Evolutionary conservation across 176 grass and related monocot genomes (phyloP).

Genomic region (Metroxylon sagu): DNA sequence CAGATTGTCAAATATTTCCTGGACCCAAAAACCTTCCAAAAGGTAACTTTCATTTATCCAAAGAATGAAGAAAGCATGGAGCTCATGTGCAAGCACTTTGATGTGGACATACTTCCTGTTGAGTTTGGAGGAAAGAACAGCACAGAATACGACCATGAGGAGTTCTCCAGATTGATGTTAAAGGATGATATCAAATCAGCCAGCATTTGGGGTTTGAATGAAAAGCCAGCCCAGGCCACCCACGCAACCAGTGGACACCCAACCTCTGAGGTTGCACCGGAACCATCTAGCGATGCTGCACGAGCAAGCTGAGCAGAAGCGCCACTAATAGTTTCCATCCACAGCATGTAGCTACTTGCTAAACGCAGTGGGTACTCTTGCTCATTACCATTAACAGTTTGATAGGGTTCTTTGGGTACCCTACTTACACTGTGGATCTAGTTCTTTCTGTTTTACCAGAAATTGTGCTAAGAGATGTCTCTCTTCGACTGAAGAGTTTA

Average conservation of each 20-base stretch:
- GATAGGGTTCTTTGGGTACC: too few species aligned
- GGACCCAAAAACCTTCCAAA: conserved; percentile 54
- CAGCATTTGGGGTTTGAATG: conserved; percentile 33
- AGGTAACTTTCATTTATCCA: conserved; percentile 55
- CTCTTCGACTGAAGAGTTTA: too few species aligned
- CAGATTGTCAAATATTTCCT: conserved; percentile 59
- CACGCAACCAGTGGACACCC: conserved; percentile 10
- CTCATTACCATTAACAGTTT: too few species aligned
- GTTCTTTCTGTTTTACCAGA: too few species aligned
- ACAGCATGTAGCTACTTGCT: too few species aligned
- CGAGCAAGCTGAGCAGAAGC: conserved; percentile 35
- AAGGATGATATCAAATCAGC: conserved; percentile 55
- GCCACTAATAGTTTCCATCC: too few species aligned
- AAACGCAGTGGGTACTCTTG: too few species aligned
- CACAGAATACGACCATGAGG: conserved; percentile 56
- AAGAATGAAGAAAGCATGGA: conserved; percentile 68
- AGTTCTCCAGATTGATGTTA: conserved; percentile 65
- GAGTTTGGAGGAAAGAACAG: conserved; percentile 72
- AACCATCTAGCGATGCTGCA: conserved; percentile 10
- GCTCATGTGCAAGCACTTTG: conserved; percentile 42
- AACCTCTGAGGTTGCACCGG: conserved; percentile 9
- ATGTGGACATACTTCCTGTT: conserved; percentile 48
- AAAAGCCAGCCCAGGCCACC: conserved; percentile 9
- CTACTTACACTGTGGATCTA: too few species aligned
- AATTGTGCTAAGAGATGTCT: too few species aligned